Base-by-base conservation (phyloP, 164 flowering plant genomes). In the Stephania japonica region DNA sequence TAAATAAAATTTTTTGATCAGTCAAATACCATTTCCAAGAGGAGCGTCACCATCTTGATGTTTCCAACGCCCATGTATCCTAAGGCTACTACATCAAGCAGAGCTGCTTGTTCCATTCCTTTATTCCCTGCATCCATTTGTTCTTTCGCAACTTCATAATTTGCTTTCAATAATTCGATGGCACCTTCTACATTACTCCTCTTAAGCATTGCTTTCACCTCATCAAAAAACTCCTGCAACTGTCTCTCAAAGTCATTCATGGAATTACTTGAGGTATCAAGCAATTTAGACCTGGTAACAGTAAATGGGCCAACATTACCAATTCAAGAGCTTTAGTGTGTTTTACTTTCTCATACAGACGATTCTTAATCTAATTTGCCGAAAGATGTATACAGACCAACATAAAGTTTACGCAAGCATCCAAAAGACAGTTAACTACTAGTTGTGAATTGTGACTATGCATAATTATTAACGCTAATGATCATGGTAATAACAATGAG, bases 71-170 rank as follows among this genome's bases (percentile, higher is more conserved):
- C 85, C 83, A 86, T 81, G 75, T 83, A 92, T 4, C 96, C 96
- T 76, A 92, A 79, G 64, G 95, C 88, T 72, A 92, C 76, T 71
- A 91, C 72, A 77, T 94, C 98, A 76, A 94, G 89, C 75, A 79
- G 66, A 75, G 97, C 97, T 80, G 93, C 98, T 84, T 88, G 87
- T 81, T 90, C 92, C 61, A 92, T 83, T 78, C 94, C 88, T 77
- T 74, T 81, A n/a, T 32, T 68, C 44, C 97, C 97, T 64, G 83
- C 79, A 77, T 84, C 82, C 21, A 94, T 76, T 81, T 85, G 89
- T 76, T 86, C 91, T 82, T 89, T 90, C 47, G 89, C 94, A 69
- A 83, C 85, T 79, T 83, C 86, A 81, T 87, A 90, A 81, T 92
- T 94, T 76, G 98, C 98, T 75, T 78, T 79, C 79, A 94, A 93